phyloP scores from a whole-genome alignment of 1,284 basidiomycete species.

The Phylloboletellus chloephorus region DNA sequence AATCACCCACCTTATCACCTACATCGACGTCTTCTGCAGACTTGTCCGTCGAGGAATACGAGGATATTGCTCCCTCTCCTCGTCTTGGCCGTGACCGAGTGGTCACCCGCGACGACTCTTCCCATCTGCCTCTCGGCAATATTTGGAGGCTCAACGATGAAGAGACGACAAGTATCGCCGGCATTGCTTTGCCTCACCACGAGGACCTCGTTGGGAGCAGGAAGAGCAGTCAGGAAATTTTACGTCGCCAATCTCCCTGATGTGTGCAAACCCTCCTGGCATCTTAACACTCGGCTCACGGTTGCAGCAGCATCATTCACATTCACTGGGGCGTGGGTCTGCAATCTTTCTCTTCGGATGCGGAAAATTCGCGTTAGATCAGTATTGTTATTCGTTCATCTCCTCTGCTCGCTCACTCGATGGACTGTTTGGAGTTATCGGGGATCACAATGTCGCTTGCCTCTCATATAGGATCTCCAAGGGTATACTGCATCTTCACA shows the following conservation, averaged over 20 bases:
- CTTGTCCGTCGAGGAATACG: constrained; percentile 54
- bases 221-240: constrained; percentile 32
- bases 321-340: background rate
- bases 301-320: background rate
- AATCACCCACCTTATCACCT: constrained; percentile 57
- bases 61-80: constrained; percentile 25
- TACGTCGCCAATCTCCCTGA: constrained; percentile 30
- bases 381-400: constrained; percentile 30
- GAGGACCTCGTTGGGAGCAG: constrained; percentile 30
- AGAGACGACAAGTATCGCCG: constrained; percentile 50
- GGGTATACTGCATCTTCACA: constrained; percentile 32
- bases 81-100: constrained; percentile 22
- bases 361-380: constrained; percentile 28
- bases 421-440: constrained; percentile 33
- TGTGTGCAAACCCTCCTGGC: constrained; percentile 8
- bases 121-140: constrained; percentile 39
- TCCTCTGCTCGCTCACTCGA: constrained; percentile 22
- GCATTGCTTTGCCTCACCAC: constrained; percentile 37
- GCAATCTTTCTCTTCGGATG: constrained; percentile 4
- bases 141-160: constrained; percentile 66
- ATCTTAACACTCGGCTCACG: background rate
- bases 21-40: constrained; percentile 60
- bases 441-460: constrained; percentile 23
- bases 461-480: constrained; percentile 31
- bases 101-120: constrained; percentile 26